Conservation (phyloP, 1,284 basidiomycete species). For the Veloporphyrellus conicus region DNA sequence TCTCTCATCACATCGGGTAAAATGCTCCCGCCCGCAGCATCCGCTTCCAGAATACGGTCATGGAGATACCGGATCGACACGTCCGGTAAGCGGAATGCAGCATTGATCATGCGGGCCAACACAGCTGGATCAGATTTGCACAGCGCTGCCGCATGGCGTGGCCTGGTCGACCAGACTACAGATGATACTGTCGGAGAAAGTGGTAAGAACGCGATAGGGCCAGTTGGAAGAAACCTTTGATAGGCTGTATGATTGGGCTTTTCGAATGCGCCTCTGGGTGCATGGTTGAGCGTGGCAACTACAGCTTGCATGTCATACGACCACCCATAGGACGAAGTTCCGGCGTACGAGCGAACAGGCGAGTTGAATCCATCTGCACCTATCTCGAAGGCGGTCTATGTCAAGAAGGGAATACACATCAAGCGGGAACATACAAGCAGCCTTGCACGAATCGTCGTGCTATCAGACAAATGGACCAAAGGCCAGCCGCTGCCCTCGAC, state of each 20-base stretch:
- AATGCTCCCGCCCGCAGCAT: slow-evolving; percentile 41
- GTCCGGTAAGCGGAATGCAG: slow-evolving; percentile 85
- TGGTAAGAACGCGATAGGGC: slow-evolving; percentile 92
- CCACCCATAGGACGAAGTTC: slow-evolving; percentile 89
- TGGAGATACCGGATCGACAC: slow-evolving; percentile 70
- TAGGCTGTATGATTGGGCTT: slow-evolving; percentile 79
- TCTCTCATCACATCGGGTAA: slow-evolving; percentile 45
- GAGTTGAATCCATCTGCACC: slow-evolving; percentile 96
- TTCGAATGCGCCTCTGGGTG: slow-evolving; percentile 54
- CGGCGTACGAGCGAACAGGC: slow-evolving; percentile 84
- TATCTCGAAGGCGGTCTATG: slow-evolving; percentile 48
- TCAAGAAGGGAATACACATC: slow-evolving; percentile 7
- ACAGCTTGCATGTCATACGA: slow-evolving; percentile 87
- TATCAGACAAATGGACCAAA: slow-evolving; percentile 64
- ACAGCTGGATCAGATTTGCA: slow-evolving; percentile 64
- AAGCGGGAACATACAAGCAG: slow-evolving; percentile 54
- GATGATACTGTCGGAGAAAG: slow-evolving; percentile 77
- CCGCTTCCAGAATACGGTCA: slow-evolving; percentile 54
- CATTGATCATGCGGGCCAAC: slow-evolving; percentile 79
- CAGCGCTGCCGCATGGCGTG: slow-evolving; percentile 70
- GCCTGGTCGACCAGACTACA: slow-evolving; percentile 93
- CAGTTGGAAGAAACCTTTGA: slow-evolving; percentile 93
- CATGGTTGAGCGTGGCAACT: slow-evolving; percentile 82
- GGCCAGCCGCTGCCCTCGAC: slow-evolving; percentile 59
- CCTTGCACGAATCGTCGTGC: slow-evolving; percentile 59